phyloP scores from a whole-genome alignment of 2,329 filamentous ascomycete species.

The Alternaria arborescens region DNA sequence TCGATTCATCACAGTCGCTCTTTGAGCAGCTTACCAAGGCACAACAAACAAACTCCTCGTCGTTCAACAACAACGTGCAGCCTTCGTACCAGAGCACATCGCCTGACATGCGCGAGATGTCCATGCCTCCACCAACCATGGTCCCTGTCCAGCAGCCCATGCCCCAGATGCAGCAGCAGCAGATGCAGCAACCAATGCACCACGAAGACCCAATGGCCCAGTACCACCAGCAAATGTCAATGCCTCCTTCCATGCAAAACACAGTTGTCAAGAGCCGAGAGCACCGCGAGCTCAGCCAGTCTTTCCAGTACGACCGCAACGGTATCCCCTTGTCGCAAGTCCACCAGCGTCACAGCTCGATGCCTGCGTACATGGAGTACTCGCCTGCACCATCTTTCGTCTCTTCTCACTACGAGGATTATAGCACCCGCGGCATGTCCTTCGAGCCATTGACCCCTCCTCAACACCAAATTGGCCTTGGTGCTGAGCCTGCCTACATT shows the following conservation, averaged over 20 bases:
- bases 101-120: slow-evolving; percentile 86
- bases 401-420: slow-evolving; percentile 98
- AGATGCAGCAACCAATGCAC: slow-evolving; percentile 61
- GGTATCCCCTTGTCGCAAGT: slow-evolving; percentile 82
- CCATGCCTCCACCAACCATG: slow-evolving; percentile 92
- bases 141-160: slow-evolving; percentile 60
- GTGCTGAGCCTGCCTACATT: slow-evolving; percentile 93
- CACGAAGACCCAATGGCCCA: slow-evolving; percentile 74
- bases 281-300: slow-evolving; percentile 76
- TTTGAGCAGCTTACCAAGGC: slow-evolving; percentile 99
- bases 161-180: slow-evolving; percentile 52
- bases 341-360: slow-evolving; percentile 95
- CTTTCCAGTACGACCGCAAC: slow-evolving; percentile 90
- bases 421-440: slow-evolving; percentile 93
- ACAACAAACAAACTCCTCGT: slow-evolving; percentile 97
- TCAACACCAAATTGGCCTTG: slow-evolving; percentile 83
- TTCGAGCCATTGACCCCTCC: slow-evolving; percentile 97
- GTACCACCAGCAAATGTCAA: slow-evolving; percentile 76
- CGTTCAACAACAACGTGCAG: slow-evolving; percentile 78
- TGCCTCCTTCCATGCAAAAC: slow-evolving; percentile 76
- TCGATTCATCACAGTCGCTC: slow-evolving; percentile 97
- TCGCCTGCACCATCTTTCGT: slow-evolving; percentile 97
- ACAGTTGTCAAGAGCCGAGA: slow-evolving; percentile 83
- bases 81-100: slow-evolving; percentile 81
- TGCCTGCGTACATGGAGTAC: slow-evolving; percentile 98